Conservation (phyloP, 1,139 yeast species). For the Taiozyma sp. region DNA sequence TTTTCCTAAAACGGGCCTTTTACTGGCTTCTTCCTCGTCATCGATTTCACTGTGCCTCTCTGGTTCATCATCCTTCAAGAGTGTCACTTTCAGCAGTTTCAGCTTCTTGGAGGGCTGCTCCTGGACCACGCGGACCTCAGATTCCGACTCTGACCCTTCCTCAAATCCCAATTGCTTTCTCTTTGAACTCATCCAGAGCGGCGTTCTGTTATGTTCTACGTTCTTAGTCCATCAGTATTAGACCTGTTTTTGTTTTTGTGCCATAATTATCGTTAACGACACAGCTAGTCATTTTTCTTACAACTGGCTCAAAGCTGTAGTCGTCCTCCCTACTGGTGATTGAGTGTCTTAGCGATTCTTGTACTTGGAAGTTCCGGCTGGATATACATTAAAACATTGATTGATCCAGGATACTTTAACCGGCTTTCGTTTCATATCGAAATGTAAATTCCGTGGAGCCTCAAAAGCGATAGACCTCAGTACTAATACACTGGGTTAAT, state of each 20-base stretch:
- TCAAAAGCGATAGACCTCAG: too few species aligned
- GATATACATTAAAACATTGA: too few species aligned
- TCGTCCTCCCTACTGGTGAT: too few species aligned
- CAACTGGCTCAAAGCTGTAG: too few species aligned
- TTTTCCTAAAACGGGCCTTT: slow-evolving; percentile 9
- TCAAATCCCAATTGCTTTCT: slow-evolving; percentile 26
- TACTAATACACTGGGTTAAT: too few species aligned
- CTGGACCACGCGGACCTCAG: not conserved
- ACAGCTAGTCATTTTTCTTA: too few species aligned
- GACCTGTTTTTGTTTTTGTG: not conserved
- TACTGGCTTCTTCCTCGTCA: slow-evolving; percentile 21
- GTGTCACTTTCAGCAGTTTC: slow-evolving; percentile 11
- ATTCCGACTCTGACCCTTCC: slow-evolving; percentile 15
- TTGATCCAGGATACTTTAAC: too few species aligned
- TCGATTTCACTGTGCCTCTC: slow-evolving; percentile 3
- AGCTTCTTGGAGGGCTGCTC: not conserved
- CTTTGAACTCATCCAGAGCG: slow-evolving; percentile 7
- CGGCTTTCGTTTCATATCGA: too few species aligned
- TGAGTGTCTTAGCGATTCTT: too few species aligned
- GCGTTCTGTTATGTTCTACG: not conserved
- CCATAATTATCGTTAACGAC: not conserved
- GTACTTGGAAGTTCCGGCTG: too few species aligned
- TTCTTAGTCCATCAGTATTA: not conserved
- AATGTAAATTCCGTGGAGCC: too few species aligned
- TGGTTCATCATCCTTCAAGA: not conserved